Base-by-base conservation (phyloP, 805 yeast genomes). In the Metschnikowia orientalis region DNA sequence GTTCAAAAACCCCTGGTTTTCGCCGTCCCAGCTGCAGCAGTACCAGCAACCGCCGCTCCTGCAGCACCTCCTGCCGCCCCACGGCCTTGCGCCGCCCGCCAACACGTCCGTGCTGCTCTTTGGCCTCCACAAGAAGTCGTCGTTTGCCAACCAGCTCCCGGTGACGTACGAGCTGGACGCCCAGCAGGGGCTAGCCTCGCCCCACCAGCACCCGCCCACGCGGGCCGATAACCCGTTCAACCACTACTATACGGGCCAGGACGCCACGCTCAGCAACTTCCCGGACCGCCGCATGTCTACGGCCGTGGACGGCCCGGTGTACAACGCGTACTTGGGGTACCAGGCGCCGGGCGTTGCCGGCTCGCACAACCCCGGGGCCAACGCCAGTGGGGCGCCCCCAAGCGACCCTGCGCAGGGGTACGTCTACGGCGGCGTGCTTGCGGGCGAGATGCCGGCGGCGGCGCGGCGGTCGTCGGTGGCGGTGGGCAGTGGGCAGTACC, bases 161-260 rank as follows among this genome's bases (percentile, higher is more conserved):
- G 65, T 72, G 2, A 73, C 77, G 2, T 73, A 72, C 48, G 79
- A 73, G 45, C 66, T 59, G 10, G 48, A 47, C 22, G 46, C 47
- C 29, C 55, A 46, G 40, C 56, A 46, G 21, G 44, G 44, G 17
- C 44, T 42, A 2, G 53, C 57, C 5, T 58, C 61, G 5, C 42
- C 37, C 17, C 59, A 45, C 35, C 50, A 62, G n/a, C 59, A 59
- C 26, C 71, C 71, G 8, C 72, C 72, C 9, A 57, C 69, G 0
- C 52, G 72, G 25, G 69, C 63, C 3, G 71, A 62, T 34, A 67
- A 67, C 39, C 72, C 72, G 4, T 67, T 67, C 51, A 57, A 61
- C 35, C 69, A 61, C 25, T 62, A 64, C 50, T 63, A 60, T 44
- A 54, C 63, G 16, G 55, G 48, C 35, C 67, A 62, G 39, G 69